Percentiles rank a stretch among this genome's conserved stretches.
Conservation (phyloP, 192 early-diverging fungal genomes). For the Allomyces macrogynus region DNA sequence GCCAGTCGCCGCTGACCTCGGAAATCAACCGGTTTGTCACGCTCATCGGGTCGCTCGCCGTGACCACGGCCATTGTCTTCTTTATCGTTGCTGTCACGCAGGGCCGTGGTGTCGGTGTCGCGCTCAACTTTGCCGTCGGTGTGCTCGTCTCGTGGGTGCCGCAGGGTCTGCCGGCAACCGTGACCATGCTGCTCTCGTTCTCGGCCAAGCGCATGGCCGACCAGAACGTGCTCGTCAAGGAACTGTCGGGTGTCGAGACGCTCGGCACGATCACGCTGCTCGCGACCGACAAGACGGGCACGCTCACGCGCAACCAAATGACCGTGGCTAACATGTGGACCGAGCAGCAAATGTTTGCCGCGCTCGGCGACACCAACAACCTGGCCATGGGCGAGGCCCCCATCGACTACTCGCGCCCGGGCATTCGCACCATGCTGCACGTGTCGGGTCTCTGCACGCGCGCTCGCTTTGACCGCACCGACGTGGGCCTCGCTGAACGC, state of each 20-base stretch:
- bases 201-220: slow-evolving; percentile 86
- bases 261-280: slow-evolving; percentile 88
- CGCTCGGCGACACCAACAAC: slow-evolving; percentile 20
- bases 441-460: slow-evolving; percentile 67
- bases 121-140: slow-evolving; percentile 76
- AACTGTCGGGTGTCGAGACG: slow-evolving; percentile 88
- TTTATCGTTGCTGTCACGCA: slow-evolving; percentile 56
- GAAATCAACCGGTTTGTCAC: slow-evolving; percentile 70
- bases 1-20: slow-evolving; percentile 43
- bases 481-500: slow-evolving; percentile 63
- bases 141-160: slow-evolving; percentile 78
- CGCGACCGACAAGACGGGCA: slow-evolving; percentile 95
- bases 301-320: slow-evolving; percentile 93
- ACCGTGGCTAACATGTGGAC: slow-evolving; percentile 83
- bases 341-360: slow-evolving; percentile 38
- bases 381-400: slow-evolving; percentile 20
- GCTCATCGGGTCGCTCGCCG: slow-evolving; percentile 62
- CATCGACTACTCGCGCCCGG: slow-evolving; percentile 24
- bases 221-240: slow-evolving; percentile 83
- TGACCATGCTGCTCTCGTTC: slow-evolving; percentile 80
- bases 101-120: slow-evolving; percentile 7
- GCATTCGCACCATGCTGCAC: slow-evolving; percentile 52
- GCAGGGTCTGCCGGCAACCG: slow-evolving; percentile 81
- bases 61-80: slow-evolving; percentile 54
- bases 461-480: slow-evolving; percentile 74